Conservation (phyloP, 129 eudicot species). For the Chrysanthemum makinoi region DNA sequence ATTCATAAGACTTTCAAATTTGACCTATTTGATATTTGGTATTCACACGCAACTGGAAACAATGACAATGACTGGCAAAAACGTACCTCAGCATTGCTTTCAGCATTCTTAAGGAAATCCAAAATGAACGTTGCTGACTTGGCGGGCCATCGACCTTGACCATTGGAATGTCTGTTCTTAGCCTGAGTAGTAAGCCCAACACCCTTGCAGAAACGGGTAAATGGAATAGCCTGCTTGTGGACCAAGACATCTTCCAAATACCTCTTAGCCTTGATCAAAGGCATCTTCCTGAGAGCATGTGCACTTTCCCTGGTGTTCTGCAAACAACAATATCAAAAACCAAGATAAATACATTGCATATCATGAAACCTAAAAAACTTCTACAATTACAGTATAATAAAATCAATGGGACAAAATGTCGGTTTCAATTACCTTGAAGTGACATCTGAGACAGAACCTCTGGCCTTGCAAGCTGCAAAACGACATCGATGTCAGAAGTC, state of each 20-base stretch:
- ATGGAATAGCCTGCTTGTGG: conserved; percentile 63
- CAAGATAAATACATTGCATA: too few species aligned
- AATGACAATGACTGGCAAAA: conserved; percentile 13
- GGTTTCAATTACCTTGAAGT: conserved; percentile 44
- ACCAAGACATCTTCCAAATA: conserved; percentile 57
- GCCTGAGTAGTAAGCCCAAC: conserved; percentile 68
- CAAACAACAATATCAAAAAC: background rate
- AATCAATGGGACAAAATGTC: too few species aligned
- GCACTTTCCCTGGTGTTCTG: conserved; percentile 64
- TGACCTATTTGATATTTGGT: too few species aligned
- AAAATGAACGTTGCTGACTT: conserved; percentile 52
- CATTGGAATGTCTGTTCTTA: conserved; percentile 55
- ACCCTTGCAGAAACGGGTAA: conserved; percentile 55
- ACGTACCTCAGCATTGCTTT: conserved; percentile 63
- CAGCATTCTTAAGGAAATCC: conserved; percentile 60
- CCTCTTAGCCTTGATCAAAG: conserved; percentile 53
- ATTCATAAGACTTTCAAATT: too few species aligned
- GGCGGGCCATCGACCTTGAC: conserved; percentile 69
- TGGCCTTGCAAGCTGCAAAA: conserved; percentile 64
- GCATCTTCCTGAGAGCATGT: too few species aligned
- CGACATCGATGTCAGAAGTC: background rate
- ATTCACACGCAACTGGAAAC: too few species aligned
- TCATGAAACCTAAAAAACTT: too few species aligned
- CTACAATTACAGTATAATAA: background rate
- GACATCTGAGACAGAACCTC: conserved; percentile 57